Evolutionary conservation across 108 stramenopile genomes (phyloP), one percentile per base, ranked within the genome.

Genomic region (Nannochloropsis oceanica): DNA sequence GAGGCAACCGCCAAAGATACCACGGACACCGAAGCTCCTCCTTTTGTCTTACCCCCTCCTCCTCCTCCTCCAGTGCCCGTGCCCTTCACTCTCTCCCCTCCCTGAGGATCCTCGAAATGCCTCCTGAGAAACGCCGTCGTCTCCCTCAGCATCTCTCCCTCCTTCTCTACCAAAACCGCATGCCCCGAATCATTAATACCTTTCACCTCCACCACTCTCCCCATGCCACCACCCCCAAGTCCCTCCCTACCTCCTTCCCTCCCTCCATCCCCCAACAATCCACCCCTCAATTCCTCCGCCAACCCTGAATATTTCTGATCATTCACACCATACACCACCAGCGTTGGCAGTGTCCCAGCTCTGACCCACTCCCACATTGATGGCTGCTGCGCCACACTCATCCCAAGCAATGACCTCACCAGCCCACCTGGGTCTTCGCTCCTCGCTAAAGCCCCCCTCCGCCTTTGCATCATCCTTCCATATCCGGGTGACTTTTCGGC

Each of bases 331-430:
- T 84, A 80, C 25, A 88, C 84, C 24, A 84, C 81, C 9, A 82
- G 80, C 22, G 81, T 80, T 20, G 82, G 86, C 43, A 25, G 25
- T 22, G 14, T 18, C 59, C 80, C 43, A 0, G 24, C 25, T 0
- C 81, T 43, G 12, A 82, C 46, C 26, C 50, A 42, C 20, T 81
- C 59, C 86, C 86, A 86, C 59, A 84, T 26, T 42, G 84, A 44
- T 14, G 42, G 59, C 79, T 88, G 87, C 42, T 84, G 81, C 43
- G 87, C 87, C 10, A 85, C 84, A 81, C 87, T 88, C 5, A 84
- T 22, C 26, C 46, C 87, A 24, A 84, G 59, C 18, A 84, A 84
- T 42, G 84, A 34, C 25, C 80, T 44, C 12, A 81, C 46, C 25
- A 88, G 84, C 12, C 43, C 50, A 20, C 20, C 26, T 18, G 81